Evolutionary conservation across 352 stramenopile species (phyloP).

Genomic region (Thraustochytrium sp.): DNA sequence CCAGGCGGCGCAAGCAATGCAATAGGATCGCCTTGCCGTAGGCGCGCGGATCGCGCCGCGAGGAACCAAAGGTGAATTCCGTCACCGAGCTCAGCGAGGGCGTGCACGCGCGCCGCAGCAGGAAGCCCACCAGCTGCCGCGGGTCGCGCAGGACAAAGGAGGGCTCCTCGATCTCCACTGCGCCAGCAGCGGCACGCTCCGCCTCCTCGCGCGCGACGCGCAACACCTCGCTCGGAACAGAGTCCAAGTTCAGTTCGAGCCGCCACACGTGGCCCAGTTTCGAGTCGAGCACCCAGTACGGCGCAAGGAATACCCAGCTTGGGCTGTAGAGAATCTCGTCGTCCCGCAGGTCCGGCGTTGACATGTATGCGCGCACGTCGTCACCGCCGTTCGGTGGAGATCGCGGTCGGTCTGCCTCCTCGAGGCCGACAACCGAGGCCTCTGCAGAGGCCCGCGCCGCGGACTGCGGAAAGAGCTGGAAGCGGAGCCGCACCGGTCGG

Average conservation of each 20-base stretch:
- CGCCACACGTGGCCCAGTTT: constrained; percentile 3
- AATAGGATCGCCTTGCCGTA: constrained; percentile 23
- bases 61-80: background rate
- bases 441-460: too few relatives aligned
- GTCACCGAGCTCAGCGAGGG: background rate
- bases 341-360: background rate
- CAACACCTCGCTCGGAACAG: background rate
- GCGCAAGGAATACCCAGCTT: constrained; percentile 20
- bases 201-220: background rate
- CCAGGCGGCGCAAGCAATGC: background rate
- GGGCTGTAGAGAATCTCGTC: background rate
- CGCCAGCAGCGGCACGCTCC: background rate
- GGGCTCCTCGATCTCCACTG: background rate
- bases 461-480: background rate
- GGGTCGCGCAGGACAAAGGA: constrained; percentile 22
- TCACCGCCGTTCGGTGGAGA: background rate
- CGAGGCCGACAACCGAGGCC: too few relatives aligned
- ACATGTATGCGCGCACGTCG: background rate
- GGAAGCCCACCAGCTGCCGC: background rate
- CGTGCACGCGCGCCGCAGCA: background rate
- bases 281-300: constrained; percentile 23
- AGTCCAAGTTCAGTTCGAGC: constrained; percentile 26
- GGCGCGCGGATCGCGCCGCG: background rate
- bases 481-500: background rate
- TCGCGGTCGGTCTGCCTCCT: too few relatives aligned